phyloP scores from a whole-genome alignment of 257 asterid species.

The Solanum etuberosum region DNA sequence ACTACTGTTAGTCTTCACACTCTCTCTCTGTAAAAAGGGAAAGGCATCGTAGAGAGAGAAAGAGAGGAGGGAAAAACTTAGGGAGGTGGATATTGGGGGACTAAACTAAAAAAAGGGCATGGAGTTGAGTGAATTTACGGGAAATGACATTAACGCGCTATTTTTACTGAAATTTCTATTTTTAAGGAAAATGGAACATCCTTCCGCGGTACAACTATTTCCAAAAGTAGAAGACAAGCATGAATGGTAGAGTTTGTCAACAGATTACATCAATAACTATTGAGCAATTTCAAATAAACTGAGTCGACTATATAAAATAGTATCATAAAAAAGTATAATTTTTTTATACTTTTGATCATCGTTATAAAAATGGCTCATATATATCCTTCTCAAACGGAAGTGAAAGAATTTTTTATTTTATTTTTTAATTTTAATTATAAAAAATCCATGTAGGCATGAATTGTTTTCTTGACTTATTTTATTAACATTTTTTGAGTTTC shows the following conservation, averaged over 20 bases:
- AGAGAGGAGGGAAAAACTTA: background rate
- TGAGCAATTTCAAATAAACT: no score
- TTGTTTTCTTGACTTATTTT: no score
- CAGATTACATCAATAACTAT: background rate
- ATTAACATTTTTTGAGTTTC: no score
- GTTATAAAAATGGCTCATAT: no score
- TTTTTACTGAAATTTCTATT: background rate
- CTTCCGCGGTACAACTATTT: background rate
- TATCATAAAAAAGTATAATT: no score
- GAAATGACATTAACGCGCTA: background rate
- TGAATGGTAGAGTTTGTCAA: background rate
- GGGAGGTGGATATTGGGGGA: background rate
- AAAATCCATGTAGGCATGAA: no score
- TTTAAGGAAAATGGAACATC: background rate
- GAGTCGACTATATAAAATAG: no score
- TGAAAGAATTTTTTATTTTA: no score
- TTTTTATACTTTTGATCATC: no score
- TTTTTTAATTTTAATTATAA: no score
- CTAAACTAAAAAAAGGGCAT: background rate
- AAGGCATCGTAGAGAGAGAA: background rate
- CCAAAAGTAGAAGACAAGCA: background rate
- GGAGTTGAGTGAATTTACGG: background rate
- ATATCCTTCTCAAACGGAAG: no score
- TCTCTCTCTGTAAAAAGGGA: background rate
- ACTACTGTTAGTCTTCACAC: background rate